These are phyloP conservation scores for Puccinia horiana DNA, from an alignment of 1,284 basidiomycete genomes.

Conservation along the genomic window DNA sequence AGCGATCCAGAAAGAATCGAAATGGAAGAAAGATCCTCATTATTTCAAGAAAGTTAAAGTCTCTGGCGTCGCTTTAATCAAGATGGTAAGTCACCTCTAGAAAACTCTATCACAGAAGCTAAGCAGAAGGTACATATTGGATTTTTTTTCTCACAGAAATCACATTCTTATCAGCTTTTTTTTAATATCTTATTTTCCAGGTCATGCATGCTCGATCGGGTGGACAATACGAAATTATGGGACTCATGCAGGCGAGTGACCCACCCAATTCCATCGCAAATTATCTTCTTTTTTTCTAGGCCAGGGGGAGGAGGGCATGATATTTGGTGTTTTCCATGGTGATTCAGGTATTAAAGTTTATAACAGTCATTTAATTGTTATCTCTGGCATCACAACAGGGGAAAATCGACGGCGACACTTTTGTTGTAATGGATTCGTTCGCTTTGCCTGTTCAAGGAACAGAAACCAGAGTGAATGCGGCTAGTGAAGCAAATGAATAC, in stretches of 20 bases:
- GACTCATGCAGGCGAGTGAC: conserved; percentile 70
- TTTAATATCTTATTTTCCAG: conserved; percentile 61
- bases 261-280: neutral
- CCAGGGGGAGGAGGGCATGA: too few species aligned
- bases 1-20: conserved; percentile 70
- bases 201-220: conserved; percentile 97
- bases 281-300: neutral
- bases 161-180: neutral
- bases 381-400: conserved; percentile 66
- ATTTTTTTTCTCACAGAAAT: neutral
- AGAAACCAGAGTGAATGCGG: conserved; percentile 95
- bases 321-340: neutral
- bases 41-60: conserved; percentile 94
- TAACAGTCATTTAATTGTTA: neutral
- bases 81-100: conserved; percentile 72
- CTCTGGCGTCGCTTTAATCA: conserved; percentile 90
- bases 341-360: neutral
- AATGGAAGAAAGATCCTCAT: conserved; percentile 86
- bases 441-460: conserved; percentile 98
- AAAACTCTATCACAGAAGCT: neutral
- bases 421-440: conserved; percentile 94
- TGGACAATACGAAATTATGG: conserved; percentile 98
- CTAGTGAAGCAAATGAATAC: conserved; percentile 94
- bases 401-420: conserved; percentile 79
- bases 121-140: neutral